Conservation (phyloP, 2,329 filamentous ascomycete genomes). For the Ramularia collo-cygni region DNA sequence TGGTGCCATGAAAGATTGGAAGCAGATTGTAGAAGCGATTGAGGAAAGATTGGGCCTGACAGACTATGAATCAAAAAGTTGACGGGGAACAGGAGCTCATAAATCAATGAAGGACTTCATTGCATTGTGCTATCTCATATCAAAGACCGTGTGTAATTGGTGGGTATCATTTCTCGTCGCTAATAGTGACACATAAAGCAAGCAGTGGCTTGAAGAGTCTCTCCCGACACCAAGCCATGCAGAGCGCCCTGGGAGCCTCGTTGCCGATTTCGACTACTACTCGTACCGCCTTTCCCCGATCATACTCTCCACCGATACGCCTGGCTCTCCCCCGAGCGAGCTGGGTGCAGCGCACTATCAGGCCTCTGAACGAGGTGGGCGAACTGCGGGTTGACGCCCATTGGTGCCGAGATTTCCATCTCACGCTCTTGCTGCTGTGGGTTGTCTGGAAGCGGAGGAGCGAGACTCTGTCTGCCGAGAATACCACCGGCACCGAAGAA, state of each 20-base stretch:
- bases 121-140: conserved; percentile 6
- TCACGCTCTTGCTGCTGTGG: conserved; percentile 11
- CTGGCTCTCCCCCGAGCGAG: conserved; percentile 27
- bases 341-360: conserved; percentile 51
- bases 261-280: no score
- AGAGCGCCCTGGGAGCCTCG: no score
- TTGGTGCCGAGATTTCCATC: conserved; percentile 47
- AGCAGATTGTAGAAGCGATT: conserved; percentile 61
- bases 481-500: conserved; percentile 20
- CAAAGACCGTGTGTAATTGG: neutral
- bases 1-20: conserved; percentile 80
- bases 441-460: conserved; percentile 42
- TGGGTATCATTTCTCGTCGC: conserved; percentile 13
- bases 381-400: conserved; percentile 48
- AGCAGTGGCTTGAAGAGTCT: conserved; percentile 3
- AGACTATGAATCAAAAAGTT: conserved; percentile 1
- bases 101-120: conserved; percentile 3
- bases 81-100: conserved; percentile 3
- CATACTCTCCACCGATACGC: conserved; percentile 26
- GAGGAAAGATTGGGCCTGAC: conserved; percentile 37
- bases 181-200: conserved; percentile 4
- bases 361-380: conserved; percentile 47
- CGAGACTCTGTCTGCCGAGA: conserved; percentile 34
- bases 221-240: neutral
- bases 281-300: neutral